Evolutionary conservation across 495 filamentous ascomycete species (phyloP).

Genomic region (Barbatosphaeria neglecta): DNA sequence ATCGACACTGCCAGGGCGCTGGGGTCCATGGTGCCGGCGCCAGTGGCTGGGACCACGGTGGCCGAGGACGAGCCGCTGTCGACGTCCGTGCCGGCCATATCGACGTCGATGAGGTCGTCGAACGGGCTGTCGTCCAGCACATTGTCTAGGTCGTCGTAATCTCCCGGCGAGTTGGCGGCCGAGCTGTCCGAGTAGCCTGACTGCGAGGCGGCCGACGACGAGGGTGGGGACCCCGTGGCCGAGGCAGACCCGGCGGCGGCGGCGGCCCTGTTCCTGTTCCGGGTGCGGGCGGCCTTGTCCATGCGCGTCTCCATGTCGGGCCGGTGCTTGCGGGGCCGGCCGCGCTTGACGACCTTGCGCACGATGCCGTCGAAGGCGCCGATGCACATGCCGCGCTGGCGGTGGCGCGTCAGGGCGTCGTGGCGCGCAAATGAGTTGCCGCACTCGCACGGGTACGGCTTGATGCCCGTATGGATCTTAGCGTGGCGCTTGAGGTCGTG

Average conservation of each 20-base stretch:
- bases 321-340: conserved; percentile 34
- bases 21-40: conserved; percentile 23
- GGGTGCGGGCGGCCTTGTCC: conserved; percentile 47
- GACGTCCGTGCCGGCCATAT: conserved; percentile 19
- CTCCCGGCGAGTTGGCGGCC: conserved; percentile 29
- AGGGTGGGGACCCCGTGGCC: background rate
- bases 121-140: conserved; percentile 34
- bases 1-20: conserved; percentile 17
- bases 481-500: conserved; percentile 95
- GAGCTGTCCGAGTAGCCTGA: conserved; percentile 39
- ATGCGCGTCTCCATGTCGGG: conserved; percentile 50
- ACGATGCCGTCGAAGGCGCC: conserved; percentile 80
- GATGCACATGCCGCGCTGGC: conserved; percentile 88
- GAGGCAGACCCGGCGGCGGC: background rate
- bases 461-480: conserved; percentile 89
- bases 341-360: conserved; percentile 43
- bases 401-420: conserved; percentile 86
- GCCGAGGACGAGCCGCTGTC: background rate
- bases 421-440: conserved; percentile 85
- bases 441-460: conserved; percentile 84
- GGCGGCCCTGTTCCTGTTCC: conserved; percentile 36
- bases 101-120: conserved; percentile 29
- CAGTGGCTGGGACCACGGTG: conserved; percentile 5
- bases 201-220: conserved; percentile 20
- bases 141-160: conserved; percentile 19